Percentiles rank a stretch among this genome's conserved stretches.
Conservation (phyloP, 352 stramenopile species). For the Globisporangium mamillatum region DNA sequence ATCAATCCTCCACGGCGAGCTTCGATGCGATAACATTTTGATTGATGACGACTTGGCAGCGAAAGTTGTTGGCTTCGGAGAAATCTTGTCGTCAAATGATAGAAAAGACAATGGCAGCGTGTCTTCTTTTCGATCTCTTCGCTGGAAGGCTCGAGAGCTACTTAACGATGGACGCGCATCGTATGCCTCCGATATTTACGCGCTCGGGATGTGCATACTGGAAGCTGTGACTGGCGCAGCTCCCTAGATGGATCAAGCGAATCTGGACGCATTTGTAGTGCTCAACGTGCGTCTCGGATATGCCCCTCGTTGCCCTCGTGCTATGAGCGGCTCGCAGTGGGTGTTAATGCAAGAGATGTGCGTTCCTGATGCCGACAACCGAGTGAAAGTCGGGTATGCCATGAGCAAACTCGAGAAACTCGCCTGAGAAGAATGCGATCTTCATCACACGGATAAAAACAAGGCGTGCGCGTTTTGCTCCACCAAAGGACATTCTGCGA, state of each 20-base stretch:
- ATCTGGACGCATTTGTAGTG: background rate
- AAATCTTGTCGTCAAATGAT: background rate
- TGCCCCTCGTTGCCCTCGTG: background rate
- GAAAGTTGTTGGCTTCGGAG: background rate
- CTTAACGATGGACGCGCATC: background rate
- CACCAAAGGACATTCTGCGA: background rate
- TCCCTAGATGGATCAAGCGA: background rate
- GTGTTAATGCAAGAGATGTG: background rate
- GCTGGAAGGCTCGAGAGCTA: background rate
- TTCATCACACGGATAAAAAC: background rate
- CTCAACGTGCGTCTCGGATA: background rate
- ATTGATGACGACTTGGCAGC: background rate
- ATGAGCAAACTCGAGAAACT: conserved; percentile 1
- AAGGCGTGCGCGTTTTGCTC: background rate
- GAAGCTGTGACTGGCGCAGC: background rate
- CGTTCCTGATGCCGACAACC: background rate
- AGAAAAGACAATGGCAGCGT: background rate
- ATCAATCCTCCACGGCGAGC: background rate
- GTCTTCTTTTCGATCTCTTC: background rate
- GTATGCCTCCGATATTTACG: background rate
- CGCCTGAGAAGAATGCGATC: background rate
- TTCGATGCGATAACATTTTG: conserved; percentile 2
- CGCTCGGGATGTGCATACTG: background rate
- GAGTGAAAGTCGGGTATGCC: background rate
- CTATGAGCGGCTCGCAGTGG: background rate